phyloP scores from a whole-genome alignment of 2,329 filamentous ascomycete species.

The Lasiodiplodia sp. region DNA sequence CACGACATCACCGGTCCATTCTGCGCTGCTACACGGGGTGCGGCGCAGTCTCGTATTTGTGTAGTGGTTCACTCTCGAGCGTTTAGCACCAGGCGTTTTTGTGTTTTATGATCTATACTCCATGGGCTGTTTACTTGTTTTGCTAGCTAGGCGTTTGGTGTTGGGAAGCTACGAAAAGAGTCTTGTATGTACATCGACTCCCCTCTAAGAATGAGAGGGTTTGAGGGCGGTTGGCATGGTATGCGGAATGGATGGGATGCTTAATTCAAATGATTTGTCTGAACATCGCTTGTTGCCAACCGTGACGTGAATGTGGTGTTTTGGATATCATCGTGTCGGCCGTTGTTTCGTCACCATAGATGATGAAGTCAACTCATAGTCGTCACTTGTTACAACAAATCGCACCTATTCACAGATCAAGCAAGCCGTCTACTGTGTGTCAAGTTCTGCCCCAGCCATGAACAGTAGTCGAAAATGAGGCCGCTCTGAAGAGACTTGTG shows the following conservation, averaged over 20 bases:
- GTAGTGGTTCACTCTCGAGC: conserved; percentile 1
- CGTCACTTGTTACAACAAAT: background rate
- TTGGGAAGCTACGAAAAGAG: background rate
- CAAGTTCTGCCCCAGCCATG: no score
- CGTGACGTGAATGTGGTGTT: background rate
- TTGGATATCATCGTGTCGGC: background rate
- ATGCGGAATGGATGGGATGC: background rate
- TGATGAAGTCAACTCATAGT: background rate
- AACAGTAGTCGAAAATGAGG: no score
- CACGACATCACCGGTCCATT: background rate
- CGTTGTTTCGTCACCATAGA: background rate
- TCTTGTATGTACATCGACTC: background rate
- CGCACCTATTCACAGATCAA: background rate
- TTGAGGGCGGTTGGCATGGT: background rate
- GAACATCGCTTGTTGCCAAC: background rate
- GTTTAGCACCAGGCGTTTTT: conserved; percentile 17
- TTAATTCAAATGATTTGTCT: conserved; percentile 2
- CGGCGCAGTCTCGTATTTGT: conserved; percentile 9
- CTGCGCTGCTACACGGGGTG: background rate
- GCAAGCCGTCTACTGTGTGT: background rate
- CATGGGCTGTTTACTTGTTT: background rate
- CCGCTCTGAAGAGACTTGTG: no score
- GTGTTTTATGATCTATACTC: background rate
- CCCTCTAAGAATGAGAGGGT: background rate
- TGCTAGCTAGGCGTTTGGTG: conserved; percentile 13